A percentile compares a stretch with the other conserved stretches of the same genome.
Evolutionary conservation across 805 yeast species (phyloP).

Genomic region (Saccharomycopsis schoenii): DNA sequence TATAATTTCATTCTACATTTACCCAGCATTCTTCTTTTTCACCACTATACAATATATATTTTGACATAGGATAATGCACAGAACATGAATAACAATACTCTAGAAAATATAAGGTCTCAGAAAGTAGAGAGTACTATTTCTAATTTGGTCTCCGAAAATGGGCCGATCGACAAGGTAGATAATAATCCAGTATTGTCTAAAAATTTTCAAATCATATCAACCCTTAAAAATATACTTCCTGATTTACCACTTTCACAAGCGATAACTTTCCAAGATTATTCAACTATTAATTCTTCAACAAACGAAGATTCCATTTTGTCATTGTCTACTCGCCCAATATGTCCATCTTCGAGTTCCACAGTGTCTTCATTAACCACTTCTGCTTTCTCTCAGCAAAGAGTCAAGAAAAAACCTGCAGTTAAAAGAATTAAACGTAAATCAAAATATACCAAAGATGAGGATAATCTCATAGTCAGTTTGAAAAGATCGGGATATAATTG

Average conservation of each 20-base stretch:
- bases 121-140: too few relatives aligned
- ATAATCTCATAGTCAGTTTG: conserved; percentile 48
- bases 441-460: conserved; percentile 64
- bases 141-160: too few relatives aligned
- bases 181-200: not conserved
- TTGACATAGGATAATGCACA: too few relatives aligned
- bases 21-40: too few relatives aligned
- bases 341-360: not conserved
- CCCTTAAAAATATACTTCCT: not conserved
- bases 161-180: not conserved
- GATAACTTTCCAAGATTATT: not conserved
- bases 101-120: too few relatives aligned
- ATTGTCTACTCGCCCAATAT: not conserved
- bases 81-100: too few relatives aligned
- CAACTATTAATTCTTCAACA: not conserved
- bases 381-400: not conserved
- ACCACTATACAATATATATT: too few relatives aligned
- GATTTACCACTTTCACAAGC: not conserved
- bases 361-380: not conserved
- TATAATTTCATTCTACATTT: too few relatives aligned
- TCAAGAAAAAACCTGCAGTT: not conserved
- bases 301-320: not conserved
- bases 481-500: conserved; percentile 58
- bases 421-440: conserved; percentile 46
- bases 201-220: not conserved